phyloP scores from a whole-genome alignment of 1,284 basidiomycete species.

The Tilletia indica region DNA sequence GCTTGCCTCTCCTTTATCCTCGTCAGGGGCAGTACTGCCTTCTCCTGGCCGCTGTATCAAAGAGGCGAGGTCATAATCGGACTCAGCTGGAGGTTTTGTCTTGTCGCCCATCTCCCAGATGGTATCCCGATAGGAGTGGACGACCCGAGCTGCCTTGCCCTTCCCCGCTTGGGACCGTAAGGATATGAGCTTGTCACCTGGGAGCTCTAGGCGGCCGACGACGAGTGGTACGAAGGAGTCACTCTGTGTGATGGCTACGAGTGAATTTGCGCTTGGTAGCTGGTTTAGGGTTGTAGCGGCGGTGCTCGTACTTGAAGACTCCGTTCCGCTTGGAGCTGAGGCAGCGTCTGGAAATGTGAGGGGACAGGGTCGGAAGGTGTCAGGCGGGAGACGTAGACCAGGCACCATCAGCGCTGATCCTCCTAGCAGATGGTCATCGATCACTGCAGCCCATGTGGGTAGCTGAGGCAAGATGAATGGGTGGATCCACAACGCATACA shows the following conservation, averaged over 20 bases:
- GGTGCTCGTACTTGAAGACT: background rate
- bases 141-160: background rate
- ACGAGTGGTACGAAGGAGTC: background rate
- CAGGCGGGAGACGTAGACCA: background rate
- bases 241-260: background rate
- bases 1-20: background rate
- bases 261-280: background rate
- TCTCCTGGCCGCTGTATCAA: background rate
- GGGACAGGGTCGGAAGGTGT: background rate
- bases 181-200: background rate
- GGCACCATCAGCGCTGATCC: conserved; percentile 1
- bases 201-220: conserved; percentile 1
- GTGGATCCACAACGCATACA: background rate
- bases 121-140: background rate
- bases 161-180: background rate
- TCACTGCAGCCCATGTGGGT: background rate
- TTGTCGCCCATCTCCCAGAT: background rate
- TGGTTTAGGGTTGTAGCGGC: background rate
- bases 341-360: background rate
- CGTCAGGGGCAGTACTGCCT: background rate
- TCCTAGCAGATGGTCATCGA: background rate
- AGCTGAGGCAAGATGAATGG: conserved; percentile 4
- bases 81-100: background rate
- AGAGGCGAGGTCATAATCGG: background rate
- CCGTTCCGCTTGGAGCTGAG: background rate